Base-by-base conservation (phyloP, 805 yeast genomes). In the Kodamaea sagamina region DNA sequence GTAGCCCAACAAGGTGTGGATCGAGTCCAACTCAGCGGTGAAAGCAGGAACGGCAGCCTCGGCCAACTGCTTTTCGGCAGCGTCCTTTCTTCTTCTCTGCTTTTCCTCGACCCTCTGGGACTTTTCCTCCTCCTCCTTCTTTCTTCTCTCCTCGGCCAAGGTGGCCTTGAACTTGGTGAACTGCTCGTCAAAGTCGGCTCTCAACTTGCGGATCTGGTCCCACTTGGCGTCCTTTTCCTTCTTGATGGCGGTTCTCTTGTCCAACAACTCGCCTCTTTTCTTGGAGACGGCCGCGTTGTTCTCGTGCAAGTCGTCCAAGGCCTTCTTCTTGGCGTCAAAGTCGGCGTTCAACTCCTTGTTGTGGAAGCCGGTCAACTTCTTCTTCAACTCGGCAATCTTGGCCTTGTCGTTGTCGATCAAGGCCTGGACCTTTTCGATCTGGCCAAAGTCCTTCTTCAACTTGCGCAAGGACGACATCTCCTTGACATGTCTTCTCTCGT, bases 401-500 rank as follows among this genome's bases (percentile, higher is more conserved):
- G 73, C 74, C 71, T 83, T 86, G 65, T 87, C 93, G 37, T 72
- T 74, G 58, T 89, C 96, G 60, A 92, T 82, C 34, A 84, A 78
- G 54, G 79, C 79, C 72, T 89, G 97, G 55, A 79, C 78, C 56
- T 79, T 78, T 59, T 82, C 89, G 54, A 90, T 73, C 37, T 78
- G 74, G 39, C 80, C 79, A 61, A 88, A 86, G 63, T 84, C 90
- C 65, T 84, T 85, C 59, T 83, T 81, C 61, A 86, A 70, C 69
- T 87, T 89, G 68, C 92, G 82, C 64, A 93, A 78, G 36, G 82
- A 66, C 41, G 89, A 77, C 75, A 89, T 86, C 70, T 92, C 98
- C 70, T 86, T 86, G 53, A 93, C 81, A 51, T 75, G 68, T 60
- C 82, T 77, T 72, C 88, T 84, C 77, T 93, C 99, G 50, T 92